phyloP scores from a whole-genome alignment of 495 filamentous ascomycete species.

The Neurospora sp. region DNA sequence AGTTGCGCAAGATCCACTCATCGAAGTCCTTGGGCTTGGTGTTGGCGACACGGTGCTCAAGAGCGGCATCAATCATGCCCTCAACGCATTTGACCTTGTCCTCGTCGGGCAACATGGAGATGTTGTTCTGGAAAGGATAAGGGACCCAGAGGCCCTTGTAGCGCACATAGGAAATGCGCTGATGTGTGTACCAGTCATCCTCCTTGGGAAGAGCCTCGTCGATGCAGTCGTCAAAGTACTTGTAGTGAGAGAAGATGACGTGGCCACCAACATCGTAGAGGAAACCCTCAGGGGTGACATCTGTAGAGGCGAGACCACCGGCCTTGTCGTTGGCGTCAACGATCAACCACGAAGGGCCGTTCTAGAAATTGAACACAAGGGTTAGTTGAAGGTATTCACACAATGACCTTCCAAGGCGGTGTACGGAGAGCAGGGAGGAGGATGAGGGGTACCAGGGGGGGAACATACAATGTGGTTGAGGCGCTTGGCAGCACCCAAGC shows the following conservation, averaged over 20 bases:
- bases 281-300: constrained; percentile 93
- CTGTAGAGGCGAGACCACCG: constrained; percentile 93
- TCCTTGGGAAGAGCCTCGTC: constrained; percentile 89
- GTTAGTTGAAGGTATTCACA: constrained; percentile 15
- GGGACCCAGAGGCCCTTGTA: constrained; percentile 95
- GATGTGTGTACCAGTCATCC: constrained; percentile 93
- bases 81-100: constrained; percentile 94
- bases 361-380: constrained; percentile 33
- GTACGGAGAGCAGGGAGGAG: not conserved
- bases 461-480: constrained; percentile 82
- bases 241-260: constrained; percentile 99
- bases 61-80: constrained; percentile 89
- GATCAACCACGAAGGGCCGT: constrained; percentile 91
- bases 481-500: constrained; percentile 93
- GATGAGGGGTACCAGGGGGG: constrained; percentile 7
- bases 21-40: constrained; percentile 94
- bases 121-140: constrained; percentile 99
- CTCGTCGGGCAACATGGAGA: constrained; percentile 95
- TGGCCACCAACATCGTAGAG: constrained; percentile 98
- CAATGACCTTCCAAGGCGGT: not conserved
- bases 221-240: constrained; percentile 99
- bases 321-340: constrained; percentile 88
- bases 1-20: constrained; percentile 94
- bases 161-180: constrained; percentile 97
- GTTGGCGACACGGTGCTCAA: constrained; percentile 75